phyloP scores from a whole-genome alignment of 495 filamentous ascomycete species.

The Oleoguttula mirabilis region DNA sequence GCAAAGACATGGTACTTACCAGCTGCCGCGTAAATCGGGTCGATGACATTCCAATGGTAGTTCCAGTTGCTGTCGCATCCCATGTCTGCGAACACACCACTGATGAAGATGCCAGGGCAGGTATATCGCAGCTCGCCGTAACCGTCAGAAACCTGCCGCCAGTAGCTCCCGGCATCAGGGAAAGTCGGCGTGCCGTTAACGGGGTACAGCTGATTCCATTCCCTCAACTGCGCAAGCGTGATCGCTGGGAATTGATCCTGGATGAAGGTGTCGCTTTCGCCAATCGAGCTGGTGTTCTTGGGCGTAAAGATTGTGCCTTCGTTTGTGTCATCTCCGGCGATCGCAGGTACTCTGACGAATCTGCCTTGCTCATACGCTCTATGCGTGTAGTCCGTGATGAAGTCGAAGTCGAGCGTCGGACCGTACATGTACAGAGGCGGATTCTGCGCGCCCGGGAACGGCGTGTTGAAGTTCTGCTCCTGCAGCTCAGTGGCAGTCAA shows the following conservation, averaged over 20 bases:
- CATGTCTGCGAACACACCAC: slow-evolving; percentile 4
- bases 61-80: slow-evolving; percentile 27
- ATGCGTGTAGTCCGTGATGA: slow-evolving; percentile 50
- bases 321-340: slow-evolving; percentile 60
- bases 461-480: slow-evolving; percentile 39
- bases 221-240: slow-evolving; percentile 38
- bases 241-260: slow-evolving; percentile 50
- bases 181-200: slow-evolving; percentile 30
- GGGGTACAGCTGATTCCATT: slow-evolving; percentile 50
- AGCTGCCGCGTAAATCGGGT: slow-evolving; percentile 33
- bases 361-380: slow-evolving; percentile 42
- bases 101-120: slow-evolving; percentile 44
- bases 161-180: slow-evolving; percentile 40
- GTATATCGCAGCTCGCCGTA: slow-evolving; percentile 69
- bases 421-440: slow-evolving; percentile 48
- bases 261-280: slow-evolving; percentile 45
- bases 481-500: slow-evolving; percentile 41
- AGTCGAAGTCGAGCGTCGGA: slow-evolving; percentile 46
- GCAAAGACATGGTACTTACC: background rate
- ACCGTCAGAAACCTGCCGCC: slow-evolving; percentile 46
- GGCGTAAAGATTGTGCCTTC: slow-evolving; percentile 58
- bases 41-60: slow-evolving; percentile 56
- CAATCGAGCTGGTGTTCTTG: slow-evolving; percentile 32
- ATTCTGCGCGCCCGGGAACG: slow-evolving; percentile 39
- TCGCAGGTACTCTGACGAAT: slow-evolving; percentile 57